Base-by-base conservation (phyloP, 2,329 filamentous ascomycete species). In the Ambrosiella xylebori region DNA sequence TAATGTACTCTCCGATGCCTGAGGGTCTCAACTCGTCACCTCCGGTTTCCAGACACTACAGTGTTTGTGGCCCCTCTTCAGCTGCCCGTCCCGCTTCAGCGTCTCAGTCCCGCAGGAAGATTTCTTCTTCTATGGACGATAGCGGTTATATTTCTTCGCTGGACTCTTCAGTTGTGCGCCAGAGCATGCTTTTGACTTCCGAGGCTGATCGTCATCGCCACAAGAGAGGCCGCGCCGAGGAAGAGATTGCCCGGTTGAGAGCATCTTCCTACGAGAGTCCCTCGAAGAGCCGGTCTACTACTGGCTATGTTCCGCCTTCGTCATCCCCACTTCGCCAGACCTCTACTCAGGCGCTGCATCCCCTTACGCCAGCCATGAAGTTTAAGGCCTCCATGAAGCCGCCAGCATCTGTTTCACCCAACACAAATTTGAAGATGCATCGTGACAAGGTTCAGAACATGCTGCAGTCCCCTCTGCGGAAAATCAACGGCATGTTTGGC, bases 91-190 rank as follows among this genome's bases (percentile, higher is more conserved):
- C 76, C 44, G 83, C 83, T 17, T 86, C 86, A n/a, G 77, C 77
- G 49, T 72, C 75, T 55, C 81, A 81, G 56, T 79, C 82, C 44
- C 82, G 84, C 63, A 88, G 87, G 71, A 63, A 91, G 88, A 68
- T 81, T 86, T 65, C 80, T 86, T 65, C 80, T 37, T 84, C 85
- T 11, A 84, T 94, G 74, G 88, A 80, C 65, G 93, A 98, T 70
- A 97, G 91, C 67, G 93, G 93, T 45, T 98, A 97, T 70, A 95
- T 95, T 68, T 97, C 93, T 1, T 96, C 90, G 0, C 77, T 97
- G 15, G 90, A 96, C 64, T 97, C 93, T 2, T 97, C 93, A 0
- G 88, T 79, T 12, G 79, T 88, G 68, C 81, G 91, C 60, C 82
- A 85, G 53, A 81, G 83, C 62, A 75, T 79, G 61, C 73, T 73